Conservation (phyloP, 2,329 filamentous ascomycete species). For the Acrocalymma vagum region DNA sequence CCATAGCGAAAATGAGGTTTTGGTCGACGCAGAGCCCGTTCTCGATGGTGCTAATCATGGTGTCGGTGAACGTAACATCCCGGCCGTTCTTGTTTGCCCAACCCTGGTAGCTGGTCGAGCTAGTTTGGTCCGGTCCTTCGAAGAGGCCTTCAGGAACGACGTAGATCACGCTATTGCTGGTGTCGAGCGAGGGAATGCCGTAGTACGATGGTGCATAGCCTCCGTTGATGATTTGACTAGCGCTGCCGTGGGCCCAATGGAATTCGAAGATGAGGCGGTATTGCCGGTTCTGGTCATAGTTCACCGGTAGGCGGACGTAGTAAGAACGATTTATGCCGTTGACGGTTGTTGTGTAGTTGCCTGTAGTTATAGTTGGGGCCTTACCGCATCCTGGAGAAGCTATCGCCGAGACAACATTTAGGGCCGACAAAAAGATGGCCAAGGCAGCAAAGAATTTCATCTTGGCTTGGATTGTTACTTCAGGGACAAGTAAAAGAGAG, state of each 20-base stretch:
- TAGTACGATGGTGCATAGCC: constrained; percentile 37
- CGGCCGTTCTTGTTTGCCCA: constrained; percentile 52
- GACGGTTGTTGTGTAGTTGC: constrained; percentile 24
- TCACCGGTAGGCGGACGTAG: constrained; percentile 46
- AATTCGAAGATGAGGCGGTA: constrained; percentile 52
- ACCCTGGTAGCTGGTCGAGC: too few relatives aligned
- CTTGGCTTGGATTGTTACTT: too few relatives aligned
- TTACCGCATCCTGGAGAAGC: constrained; percentile 6
- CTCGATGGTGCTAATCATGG: constrained; percentile 48
- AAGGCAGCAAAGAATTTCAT: too few relatives aligned
- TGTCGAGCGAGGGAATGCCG: constrained; percentile 45
- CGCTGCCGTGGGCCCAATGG: constrained; percentile 52
- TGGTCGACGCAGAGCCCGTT: constrained; percentile 51
- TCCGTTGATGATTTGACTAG: constrained; percentile 40
- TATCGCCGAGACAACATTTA: too few relatives aligned
- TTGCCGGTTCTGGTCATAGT: constrained; percentile 47
- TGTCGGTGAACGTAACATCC: constrained; percentile 50
- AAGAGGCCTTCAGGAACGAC: constrained; percentile 52
- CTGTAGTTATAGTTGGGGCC: constrained; percentile 6
- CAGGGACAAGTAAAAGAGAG: too few relatives aligned
- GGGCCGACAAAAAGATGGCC: too few relatives aligned
- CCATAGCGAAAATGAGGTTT: constrained; percentile 50
- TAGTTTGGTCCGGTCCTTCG: too few relatives aligned
- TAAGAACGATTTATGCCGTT: constrained; percentile 47
- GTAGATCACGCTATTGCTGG: constrained; percentile 48